A percentile compares a stretch with the other conserved stretches of the same genome.
Conservation (phyloP, 345 rosid species). For the Arabis alpina region DNA sequence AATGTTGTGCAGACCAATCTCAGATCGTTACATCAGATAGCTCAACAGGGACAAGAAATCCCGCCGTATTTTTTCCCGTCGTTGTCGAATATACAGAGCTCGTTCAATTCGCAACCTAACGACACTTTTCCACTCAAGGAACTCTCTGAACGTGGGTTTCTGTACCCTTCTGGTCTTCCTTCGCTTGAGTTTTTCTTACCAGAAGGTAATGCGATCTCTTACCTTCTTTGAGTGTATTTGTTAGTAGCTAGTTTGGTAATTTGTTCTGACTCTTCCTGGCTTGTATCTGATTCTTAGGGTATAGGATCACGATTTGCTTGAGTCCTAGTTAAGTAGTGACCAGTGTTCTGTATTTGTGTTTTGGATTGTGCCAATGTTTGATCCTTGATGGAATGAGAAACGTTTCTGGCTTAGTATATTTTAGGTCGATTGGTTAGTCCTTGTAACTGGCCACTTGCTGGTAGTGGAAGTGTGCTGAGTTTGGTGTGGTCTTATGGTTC, state of each 20-base stretch:
- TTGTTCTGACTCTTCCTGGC: background rate
- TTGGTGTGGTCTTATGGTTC: slow-evolving; percentile 17
- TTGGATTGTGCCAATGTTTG: background rate
- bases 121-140: slow-evolving; percentile 46
- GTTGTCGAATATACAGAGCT: slow-evolving; percentile 48
- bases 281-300: background rate
- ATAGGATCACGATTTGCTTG: background rate
- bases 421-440: background rate
- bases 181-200: slow-evolving; percentile 88
- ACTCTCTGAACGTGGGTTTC: slow-evolving; percentile 51
- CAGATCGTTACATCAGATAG: slow-evolving; percentile 37
- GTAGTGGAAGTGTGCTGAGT: background rate
- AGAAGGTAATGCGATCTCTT: slow-evolving; percentile 53
- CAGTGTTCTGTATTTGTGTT: background rate
- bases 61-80: slow-evolving; percentile 68
- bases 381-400: slow-evolving; percentile 15
- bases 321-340: background rate
- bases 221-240: background rate
- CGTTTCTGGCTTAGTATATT: background rate
- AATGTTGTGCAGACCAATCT: slow-evolving; percentile 44
- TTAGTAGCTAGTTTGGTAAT: slow-evolving; percentile 22
- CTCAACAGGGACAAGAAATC: slow-evolving; percentile 43
- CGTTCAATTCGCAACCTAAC: slow-evolving; percentile 47
- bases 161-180: slow-evolving; percentile 84
- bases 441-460: background rate